phyloP scores from a whole-genome alignment of 2,329 filamentous ascomycete species.

The Helicocarpus griseus region DNA sequence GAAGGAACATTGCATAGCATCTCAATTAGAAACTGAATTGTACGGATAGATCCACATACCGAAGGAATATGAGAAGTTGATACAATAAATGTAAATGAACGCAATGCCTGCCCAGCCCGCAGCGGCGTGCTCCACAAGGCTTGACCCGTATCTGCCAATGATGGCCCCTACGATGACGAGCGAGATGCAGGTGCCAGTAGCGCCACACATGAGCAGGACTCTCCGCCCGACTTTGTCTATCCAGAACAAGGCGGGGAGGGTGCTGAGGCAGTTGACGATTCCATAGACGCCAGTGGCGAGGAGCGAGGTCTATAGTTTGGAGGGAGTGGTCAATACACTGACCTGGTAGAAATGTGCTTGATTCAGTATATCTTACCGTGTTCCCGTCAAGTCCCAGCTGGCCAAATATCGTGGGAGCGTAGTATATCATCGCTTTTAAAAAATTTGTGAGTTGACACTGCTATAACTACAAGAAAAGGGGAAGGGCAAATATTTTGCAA shows the following conservation, averaged over 20 bases:
- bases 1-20: no score
- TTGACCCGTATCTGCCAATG: conserved; percentile 23
- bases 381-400: conserved; percentile 34
- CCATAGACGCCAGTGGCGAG: conserved; percentile 30
- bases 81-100: conserved; percentile 30
- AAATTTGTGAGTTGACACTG: background rate
- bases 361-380: conserved; percentile 12
- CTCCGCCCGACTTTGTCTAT: conserved; percentile 27
- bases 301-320: conserved; percentile 20
- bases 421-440: conserved; percentile 40
- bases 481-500: background rate
- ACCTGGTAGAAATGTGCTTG: background rate
- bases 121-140: conserved; percentile 18
- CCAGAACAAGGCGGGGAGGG: conserved; percentile 25
- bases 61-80: conserved; percentile 30
- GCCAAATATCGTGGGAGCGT: conserved; percentile 38
- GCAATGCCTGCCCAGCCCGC: conserved; percentile 30
- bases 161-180: conserved; percentile 28
- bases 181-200: conserved; percentile 26
- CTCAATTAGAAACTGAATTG: background rate
- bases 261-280: conserved; percentile 29
- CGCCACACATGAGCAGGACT: conserved; percentile 26
- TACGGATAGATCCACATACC: conserved; percentile 16
- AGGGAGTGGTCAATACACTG: background rate
- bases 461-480: background rate